These are phyloP conservation scores for Gracilaria gracilis DNA, from an alignment of 23 red algal genomes.

Conservation along the genomic window DNA sequence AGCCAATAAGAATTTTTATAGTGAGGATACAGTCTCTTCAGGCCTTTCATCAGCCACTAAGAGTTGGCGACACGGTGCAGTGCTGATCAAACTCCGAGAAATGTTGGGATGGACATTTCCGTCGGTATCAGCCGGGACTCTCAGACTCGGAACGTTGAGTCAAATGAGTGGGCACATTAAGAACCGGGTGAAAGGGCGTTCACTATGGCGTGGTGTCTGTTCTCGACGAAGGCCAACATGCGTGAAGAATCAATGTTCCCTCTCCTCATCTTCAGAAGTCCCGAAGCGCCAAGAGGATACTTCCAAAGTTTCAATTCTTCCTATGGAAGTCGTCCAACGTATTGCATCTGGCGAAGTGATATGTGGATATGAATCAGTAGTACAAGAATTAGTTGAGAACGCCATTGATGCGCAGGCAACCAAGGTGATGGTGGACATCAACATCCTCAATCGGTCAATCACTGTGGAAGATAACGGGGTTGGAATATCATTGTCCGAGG, in stretches of 20 bases:
- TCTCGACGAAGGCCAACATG: background rate
- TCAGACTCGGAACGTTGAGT: background rate
- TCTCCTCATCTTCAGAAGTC: background rate
- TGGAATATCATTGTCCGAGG: conserved; percentile 53
- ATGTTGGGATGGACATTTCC: conserved; percentile 18
- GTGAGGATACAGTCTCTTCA: background rate
- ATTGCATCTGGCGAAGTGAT: conserved; percentile 88
- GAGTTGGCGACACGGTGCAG: background rate
- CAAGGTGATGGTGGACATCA: conserved; percentile 50
- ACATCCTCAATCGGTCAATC: conserved; percentile 30
- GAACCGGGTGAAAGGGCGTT: background rate
- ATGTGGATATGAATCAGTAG: conserved; percentile 44
- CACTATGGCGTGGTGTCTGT: background rate
- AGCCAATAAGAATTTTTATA: background rate
- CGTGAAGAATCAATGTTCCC: background rate
- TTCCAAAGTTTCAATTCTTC: conserved; percentile 46
- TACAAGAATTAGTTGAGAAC: conserved; percentile 91
- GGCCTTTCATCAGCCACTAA: background rate
- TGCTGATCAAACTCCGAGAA: background rate
- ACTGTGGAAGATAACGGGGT: conserved; percentile 65
- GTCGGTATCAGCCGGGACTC: background rate
- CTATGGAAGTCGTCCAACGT: conserved; percentile 77
- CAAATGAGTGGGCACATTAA: background rate
- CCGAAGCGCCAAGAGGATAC: too few relatives aligned
- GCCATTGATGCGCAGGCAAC: conserved; percentile 72